Base-by-base conservation (phyloP, 768 basidiomycete species). In the Antrodiella citrinella region DNA sequence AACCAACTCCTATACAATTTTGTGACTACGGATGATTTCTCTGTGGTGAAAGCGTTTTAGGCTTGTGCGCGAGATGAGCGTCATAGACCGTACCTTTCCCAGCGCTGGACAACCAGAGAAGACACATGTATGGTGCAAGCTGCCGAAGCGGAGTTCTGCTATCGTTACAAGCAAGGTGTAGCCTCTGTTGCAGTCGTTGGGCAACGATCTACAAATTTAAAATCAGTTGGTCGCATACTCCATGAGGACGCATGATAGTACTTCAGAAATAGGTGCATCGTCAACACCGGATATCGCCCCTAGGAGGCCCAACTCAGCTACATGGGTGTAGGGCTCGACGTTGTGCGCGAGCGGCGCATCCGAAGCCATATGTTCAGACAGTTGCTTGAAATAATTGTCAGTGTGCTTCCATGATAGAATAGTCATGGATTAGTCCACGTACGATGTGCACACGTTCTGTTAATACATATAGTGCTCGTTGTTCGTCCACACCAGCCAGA, bases 81-180 rank as follows among this genome's bases (percentile, higher is more conserved):
- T 76, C n/a, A n/a, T 15, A 30, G 30, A 44, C 54, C 72, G 52
- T 54, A 84, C 84, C 59, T 54, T 63, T 58, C 24, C 55, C 62
- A 4, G 66, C 67, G 23, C 74, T 69, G 18, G 62, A 51, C 7
- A 66, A 53, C 84, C 83, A 85, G 24, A 73, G 38, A n/a, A 80
- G 62, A 54, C 82, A 81, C 54, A 78, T 79, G 57, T 81, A 81
- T 0, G 71, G 60, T 11, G 75, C 65, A 26, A 84, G 62, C 49
- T 73, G 75, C 20, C 64, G 52, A 9, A 86, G 30, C 15, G 30
- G 15, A 43, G 44, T 38, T 21, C 20, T 26, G 9, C 20, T 11
- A 35, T 35, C 30, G 7, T 35, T 15, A 35, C 7, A 7, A 15
- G 30, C 30, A 35, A 7, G 7, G 7, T 35, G 7, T 15, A 35